phyloP scores from a whole-genome alignment of 1,139 yeast species.

The Pichia sp. region DNA sequence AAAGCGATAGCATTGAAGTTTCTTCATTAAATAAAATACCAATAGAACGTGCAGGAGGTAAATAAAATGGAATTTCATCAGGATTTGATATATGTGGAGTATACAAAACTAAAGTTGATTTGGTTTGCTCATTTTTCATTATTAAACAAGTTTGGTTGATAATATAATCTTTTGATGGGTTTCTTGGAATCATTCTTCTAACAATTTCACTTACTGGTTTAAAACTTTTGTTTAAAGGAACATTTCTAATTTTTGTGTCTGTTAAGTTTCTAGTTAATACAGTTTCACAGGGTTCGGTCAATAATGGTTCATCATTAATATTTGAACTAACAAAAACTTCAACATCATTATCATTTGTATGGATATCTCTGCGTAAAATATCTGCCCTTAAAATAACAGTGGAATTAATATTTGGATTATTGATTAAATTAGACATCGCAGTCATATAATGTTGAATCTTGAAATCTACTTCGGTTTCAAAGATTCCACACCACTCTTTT shows the following conservation, averaged over 20 bases:
- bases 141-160: constrained; percentile 81
- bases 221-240: constrained; percentile 37
- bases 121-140: constrained; percentile 30
- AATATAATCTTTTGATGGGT: constrained; percentile 76
- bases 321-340: constrained; percentile 25
- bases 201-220: constrained; percentile 49
- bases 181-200: constrained; percentile 79
- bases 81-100: constrained; percentile 59
- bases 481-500: constrained; percentile 57
- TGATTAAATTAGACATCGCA: constrained; percentile 76
- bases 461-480: constrained; percentile 40
- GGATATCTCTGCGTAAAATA: constrained; percentile 52
- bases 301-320: constrained; percentile 27
- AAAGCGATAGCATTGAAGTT: constrained; percentile 54
- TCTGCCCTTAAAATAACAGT: constrained; percentile 89
- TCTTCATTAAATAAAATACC: constrained; percentile 53
- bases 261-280: constrained; percentile 44
- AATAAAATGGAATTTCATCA: constrained; percentile 78
- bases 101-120: constrained; percentile 57
- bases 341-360: constrained; percentile 16
- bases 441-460: constrained; percentile 51
- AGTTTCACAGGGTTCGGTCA: constrained; percentile 28
- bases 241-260: constrained; percentile 47
- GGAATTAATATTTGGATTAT: constrained; percentile 87
- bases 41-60: constrained; percentile 79